Conservation (phyloP, 2,329 filamentous ascomycete genomes). For the Coniochaeta pulveracea region DNA sequence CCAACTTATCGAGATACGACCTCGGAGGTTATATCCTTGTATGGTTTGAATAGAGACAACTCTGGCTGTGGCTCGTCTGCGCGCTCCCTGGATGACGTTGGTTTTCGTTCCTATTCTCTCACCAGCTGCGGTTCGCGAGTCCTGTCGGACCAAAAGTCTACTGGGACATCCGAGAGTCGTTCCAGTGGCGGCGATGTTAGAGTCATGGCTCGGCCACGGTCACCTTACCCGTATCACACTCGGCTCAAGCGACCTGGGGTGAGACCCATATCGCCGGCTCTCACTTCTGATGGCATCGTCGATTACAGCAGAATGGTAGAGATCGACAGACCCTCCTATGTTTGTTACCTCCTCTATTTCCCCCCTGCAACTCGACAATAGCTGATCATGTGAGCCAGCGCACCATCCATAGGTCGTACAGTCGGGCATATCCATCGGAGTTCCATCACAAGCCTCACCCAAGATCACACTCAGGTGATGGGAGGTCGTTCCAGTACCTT, state of each 20-base stretch:
- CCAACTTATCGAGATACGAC: slow-evolving; percentile 38
- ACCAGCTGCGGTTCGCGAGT: slow-evolving; percentile 36
- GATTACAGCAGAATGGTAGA: slow-evolving; percentile 40
- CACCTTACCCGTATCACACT: slow-evolving; percentile 47
- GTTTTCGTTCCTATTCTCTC: slow-evolving; percentile 41
- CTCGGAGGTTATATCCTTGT: slow-evolving; percentile 45
- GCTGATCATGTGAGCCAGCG: slow-evolving; percentile 21
- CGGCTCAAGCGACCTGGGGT: slow-evolving; percentile 42
- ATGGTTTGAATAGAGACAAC: slow-evolving; percentile 36
- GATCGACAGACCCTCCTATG: slow-evolving; percentile 34
- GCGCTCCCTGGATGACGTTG: slow-evolving; percentile 28
- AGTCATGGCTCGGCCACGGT: slow-evolving; percentile 38
- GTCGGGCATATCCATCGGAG: slow-evolving; percentile 22
- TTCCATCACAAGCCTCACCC: slow-evolving; percentile 20
- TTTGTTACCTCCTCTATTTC: slow-evolving; percentile 16
- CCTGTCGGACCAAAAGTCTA: slow-evolving; percentile 35
- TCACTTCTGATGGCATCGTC: slow-evolving; percentile 32
- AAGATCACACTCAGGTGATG: no score
- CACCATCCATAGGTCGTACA: slow-evolving; percentile 30
- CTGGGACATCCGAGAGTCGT: slow-evolving; percentile 34
- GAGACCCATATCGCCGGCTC: slow-evolving; percentile 34
- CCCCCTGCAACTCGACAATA: neutral
- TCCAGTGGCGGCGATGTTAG: slow-evolving; percentile 20
- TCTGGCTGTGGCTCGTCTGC: slow-evolving; percentile 30
- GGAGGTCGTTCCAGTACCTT: no score